Percentiles rank a stretch among this genome's conserved stretches.
phyloP scores from a whole-genome alignment of 495 filamentous ascomycete genomes.

The Penicillium goetzii region DNA sequence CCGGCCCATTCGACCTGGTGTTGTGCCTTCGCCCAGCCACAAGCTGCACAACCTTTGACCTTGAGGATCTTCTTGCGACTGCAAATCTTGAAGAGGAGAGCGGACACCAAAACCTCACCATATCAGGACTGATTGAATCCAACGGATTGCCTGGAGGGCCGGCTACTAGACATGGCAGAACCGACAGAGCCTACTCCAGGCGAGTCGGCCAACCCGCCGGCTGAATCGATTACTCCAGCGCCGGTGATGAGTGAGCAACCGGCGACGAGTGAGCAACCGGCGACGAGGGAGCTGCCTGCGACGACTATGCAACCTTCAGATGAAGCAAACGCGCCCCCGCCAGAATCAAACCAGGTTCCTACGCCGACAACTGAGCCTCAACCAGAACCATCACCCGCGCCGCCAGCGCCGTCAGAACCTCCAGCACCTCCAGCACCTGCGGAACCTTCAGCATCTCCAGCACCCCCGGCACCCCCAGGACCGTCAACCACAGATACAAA shows the following conservation, averaged over 20 bases:
- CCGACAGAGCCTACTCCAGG: slow-evolving; percentile 38
- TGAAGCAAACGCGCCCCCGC: slow-evolving; percentile 13
- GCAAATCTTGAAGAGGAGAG: slow-evolving; percentile 10
- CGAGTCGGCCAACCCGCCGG: slow-evolving; percentile 32
- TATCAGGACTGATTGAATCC: slow-evolving; percentile 1
- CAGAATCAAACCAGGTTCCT: slow-evolving; percentile 2
- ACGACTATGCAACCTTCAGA: slow-evolving; percentile 14
- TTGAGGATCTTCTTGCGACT: slow-evolving; percentile 16
- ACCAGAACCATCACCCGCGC: slow-evolving; percentile 4
- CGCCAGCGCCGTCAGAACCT: not conserved
- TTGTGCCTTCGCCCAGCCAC: slow-evolving; percentile 31
- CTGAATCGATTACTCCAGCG: slow-evolving; percentile 30
- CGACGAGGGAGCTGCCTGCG: slow-evolving; percentile 13
- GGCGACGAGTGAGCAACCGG: slow-evolving; percentile 20
- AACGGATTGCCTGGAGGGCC: slow-evolving; percentile 9
- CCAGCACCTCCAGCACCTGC: not conserved
- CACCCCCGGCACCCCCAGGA: not conserved
- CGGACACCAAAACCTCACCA: not conserved
- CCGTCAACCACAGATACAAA: slow-evolving; percentile 6
- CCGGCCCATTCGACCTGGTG: slow-evolving; percentile 31
- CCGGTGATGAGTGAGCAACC: slow-evolving; percentile 21
- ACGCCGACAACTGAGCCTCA: slow-evolving; percentile 8
- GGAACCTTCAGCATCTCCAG: not conserved
- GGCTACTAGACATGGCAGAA: slow-evolving; percentile 39
- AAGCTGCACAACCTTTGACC: slow-evolving; percentile 35